These are phyloP conservation scores for Nitzschia sp. DNA, from an alignment of 108 stramenopile species.

Conservation along the genomic window DNA sequence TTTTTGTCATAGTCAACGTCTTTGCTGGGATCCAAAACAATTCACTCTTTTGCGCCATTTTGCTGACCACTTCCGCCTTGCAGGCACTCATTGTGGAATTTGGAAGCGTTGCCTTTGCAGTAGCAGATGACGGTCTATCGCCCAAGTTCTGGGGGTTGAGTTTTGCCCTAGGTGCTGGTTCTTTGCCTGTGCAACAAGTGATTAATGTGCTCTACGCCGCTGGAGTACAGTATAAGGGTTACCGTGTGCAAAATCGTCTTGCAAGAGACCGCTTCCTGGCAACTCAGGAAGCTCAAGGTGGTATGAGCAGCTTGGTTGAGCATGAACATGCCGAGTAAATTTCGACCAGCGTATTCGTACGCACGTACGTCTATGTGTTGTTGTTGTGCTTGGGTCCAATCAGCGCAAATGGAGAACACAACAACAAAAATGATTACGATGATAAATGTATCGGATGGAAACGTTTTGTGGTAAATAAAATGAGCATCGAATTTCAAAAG, in stretches of 20 bases:
- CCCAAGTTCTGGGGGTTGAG: constrained; percentile 50
- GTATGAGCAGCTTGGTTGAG: constrained; percentile 1
- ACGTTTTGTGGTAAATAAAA: no score
- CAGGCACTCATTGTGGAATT: constrained; percentile 92
- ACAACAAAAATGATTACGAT: no score
- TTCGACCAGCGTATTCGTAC: no score
- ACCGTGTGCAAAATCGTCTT: constrained; percentile 13
- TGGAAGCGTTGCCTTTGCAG: constrained; percentile 77
- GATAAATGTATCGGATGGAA: no score
- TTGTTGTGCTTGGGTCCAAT: no score
- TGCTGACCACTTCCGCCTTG: constrained; percentile 69
- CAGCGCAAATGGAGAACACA: no score
- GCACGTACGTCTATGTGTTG: no score
- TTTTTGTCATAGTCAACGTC: constrained; percentile 57
- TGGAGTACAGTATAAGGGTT: constrained; percentile 17
- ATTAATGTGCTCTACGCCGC: constrained; percentile 47
- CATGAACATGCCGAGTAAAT: constrained; percentile 7
- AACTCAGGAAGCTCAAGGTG: constrained; percentile 5
- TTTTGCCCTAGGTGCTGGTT: constrained; percentile 51
- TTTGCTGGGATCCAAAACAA: constrained; percentile 78
- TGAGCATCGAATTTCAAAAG: no score
- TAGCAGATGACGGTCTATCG: constrained; percentile 56
- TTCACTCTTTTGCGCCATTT: constrained; percentile 81
- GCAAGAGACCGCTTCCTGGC: constrained; percentile 1
- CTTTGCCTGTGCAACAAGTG: constrained; percentile 65